phyloP scores from a whole-genome alignment of 768 basidiomycete species.

The Boletellus ananas region DNA sequence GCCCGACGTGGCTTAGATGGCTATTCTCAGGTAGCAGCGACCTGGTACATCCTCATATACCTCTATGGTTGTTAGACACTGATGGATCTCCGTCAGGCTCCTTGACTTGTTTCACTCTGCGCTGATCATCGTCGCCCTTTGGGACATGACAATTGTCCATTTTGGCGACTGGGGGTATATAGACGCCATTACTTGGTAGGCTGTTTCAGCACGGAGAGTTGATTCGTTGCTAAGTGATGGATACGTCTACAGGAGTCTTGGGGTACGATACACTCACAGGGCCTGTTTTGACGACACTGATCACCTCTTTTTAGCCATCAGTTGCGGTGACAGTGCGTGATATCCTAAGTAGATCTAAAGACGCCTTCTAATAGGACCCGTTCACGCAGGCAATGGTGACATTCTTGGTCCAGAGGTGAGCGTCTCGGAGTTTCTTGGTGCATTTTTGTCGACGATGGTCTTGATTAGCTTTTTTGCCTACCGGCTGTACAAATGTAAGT shows the following conservation, averaged over 20 bases:
- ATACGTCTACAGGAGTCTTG: slow-evolving; percentile 18
- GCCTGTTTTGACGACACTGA: not conserved
- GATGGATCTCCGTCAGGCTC: slow-evolving; percentile 8
- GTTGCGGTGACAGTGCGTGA: slow-evolving; percentile 20
- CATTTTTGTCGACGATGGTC: not conserved
- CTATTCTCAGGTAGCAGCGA: slow-evolving; percentile 14
- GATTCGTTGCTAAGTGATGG: not conserved
- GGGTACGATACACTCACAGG: slow-evolving; percentile 12
- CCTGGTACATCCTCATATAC: slow-evolving; percentile 10
- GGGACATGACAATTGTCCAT: slow-evolving; percentile 19
- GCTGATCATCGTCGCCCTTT: slow-evolving; percentile 19
- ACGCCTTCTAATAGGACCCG: not conserved
- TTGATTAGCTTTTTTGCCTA: slow-evolving; percentile 22
- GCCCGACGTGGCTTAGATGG: not conserved
- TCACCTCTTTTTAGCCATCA: slow-evolving; percentile 9
- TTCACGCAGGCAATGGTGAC: slow-evolving; percentile 20
- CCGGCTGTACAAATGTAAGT: slow-evolving; percentile 24
- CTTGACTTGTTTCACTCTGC: slow-evolving; percentile 23
- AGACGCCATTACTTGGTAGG: slow-evolving; percentile 24
- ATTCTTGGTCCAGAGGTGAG: slow-evolving; percentile 24
- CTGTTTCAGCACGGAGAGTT: not conserved
- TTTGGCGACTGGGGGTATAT: slow-evolving; percentile 13
- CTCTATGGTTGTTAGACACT: not conserved
- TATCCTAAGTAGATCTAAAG: not conserved
- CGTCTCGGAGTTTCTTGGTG: too few species aligned